Percentiles rank a stretch among this genome's conserved stretches.
Conservation (phyloP, 225 moss, liverwort and hornwort species). For the Neckera pumila region DNA sequence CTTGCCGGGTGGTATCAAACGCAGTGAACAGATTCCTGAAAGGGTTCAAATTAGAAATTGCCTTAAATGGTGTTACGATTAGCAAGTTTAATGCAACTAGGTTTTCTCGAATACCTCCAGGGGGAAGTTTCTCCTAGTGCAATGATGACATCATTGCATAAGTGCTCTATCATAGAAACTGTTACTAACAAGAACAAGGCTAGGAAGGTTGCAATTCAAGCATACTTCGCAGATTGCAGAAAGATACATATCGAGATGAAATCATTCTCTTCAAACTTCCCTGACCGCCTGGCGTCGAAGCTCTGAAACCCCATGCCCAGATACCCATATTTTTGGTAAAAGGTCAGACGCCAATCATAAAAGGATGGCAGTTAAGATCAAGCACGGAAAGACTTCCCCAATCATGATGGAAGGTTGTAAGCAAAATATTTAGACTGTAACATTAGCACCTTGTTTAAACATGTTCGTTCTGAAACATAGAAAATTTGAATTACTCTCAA, state of each 20-base stretch:
- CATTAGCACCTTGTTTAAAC: neutral
- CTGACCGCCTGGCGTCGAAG: slow-evolving; percentile 55
- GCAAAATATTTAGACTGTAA: neutral
- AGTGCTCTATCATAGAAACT: neutral
- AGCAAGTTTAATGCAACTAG: neutral
- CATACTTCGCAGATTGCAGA: slow-evolving; percentile 87
- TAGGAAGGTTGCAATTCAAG: neutral
- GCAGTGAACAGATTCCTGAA: slow-evolving; percentile 82
- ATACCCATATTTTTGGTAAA: neutral
- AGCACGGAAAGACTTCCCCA: neutral
- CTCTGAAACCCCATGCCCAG: slow-evolving; percentile 44
- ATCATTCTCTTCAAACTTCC: slow-evolving; percentile 57
- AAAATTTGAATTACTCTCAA: neutral
- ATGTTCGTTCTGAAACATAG: neutral
- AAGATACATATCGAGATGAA: slow-evolving; percentile 90
- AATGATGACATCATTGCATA: neutral
- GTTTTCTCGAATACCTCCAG: neutral
- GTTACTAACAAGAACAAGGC: neutral
- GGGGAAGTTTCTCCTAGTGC: neutral
- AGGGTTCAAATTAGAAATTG: neutral
- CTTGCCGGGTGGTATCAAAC: slow-evolving; percentile 62
- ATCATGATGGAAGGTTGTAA: neutral
- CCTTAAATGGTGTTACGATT: neutral
- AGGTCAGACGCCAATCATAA: too few relatives aligned
- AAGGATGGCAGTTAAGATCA: neutral